Conservation (phyloP, 768 basidiomycete genomes). For the Agaricus blazei region DNA sequence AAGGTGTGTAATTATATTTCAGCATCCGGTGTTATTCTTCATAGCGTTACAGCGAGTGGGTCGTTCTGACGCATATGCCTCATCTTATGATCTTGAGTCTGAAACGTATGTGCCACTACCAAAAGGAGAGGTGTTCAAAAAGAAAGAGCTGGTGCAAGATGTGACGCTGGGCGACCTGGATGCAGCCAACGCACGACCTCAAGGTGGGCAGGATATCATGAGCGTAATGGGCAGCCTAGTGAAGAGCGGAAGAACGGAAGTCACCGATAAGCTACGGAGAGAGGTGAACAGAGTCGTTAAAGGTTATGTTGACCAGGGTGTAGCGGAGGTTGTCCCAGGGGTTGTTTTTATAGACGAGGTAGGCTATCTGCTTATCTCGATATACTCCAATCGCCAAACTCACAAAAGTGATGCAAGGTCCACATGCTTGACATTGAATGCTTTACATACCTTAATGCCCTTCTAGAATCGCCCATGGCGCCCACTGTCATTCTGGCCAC, state of each 20-base stretch:
- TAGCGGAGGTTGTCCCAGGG: slow-evolving; percentile 96
- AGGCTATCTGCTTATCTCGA: slow-evolving; percentile 16
- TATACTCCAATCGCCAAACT: neutral
- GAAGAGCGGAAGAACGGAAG: slow-evolving; percentile 90
- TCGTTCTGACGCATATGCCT: slow-evolving; percentile 94
- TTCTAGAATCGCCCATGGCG: slow-evolving; percentile 94
- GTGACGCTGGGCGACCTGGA: slow-evolving; percentile 94
- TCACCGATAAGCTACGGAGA: slow-evolving; percentile 91
- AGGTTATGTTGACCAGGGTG: slow-evolving; percentile 95
- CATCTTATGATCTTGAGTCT: slow-evolving; percentile 95
- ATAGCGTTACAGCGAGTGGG: slow-evolving; percentile 71
- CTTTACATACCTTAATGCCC: slow-evolving; percentile 95
- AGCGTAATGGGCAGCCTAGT: slow-evolving; percentile 91
- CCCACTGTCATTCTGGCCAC: slow-evolving; percentile 97
- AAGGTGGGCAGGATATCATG: slow-evolving; percentile 98
- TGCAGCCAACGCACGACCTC: slow-evolving; percentile 93
- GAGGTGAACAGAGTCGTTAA: slow-evolving; percentile 99
- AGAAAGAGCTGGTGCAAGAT: slow-evolving; percentile 93
- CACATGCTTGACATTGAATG: slow-evolving; percentile 99
- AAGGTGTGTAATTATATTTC: slow-evolving; percentile 47
- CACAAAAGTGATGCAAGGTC: slow-evolving; percentile 49
- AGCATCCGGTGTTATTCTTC: slow-evolving; percentile 1
- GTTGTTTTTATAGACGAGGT: slow-evolving; percentile 99
- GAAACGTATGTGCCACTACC: slow-evolving; percentile 98
- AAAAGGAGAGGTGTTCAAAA: slow-evolving; percentile 94